These are phyloP conservation scores for Adenanthera pavonina DNA, from an alignment of 306 rosid genomes.

Conservation along the genomic window DNA sequence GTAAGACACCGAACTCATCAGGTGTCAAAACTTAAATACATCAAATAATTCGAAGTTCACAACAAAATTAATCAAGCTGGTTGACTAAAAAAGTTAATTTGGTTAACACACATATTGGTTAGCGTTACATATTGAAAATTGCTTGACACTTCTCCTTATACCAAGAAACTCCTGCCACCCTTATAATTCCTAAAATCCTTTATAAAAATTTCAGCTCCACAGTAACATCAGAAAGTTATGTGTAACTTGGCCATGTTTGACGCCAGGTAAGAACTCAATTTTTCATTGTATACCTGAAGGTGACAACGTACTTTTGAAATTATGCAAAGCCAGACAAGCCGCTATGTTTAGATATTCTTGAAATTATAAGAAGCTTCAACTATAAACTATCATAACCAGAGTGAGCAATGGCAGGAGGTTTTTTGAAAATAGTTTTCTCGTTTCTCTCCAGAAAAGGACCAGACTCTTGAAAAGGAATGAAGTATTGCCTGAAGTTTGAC, in stretches of 20 bases:
- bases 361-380: conserved; percentile 20
- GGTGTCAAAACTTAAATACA: neutral
- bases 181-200: neutral
- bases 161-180: neutral
- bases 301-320: neutral
- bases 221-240: conserved; percentile 5
- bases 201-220: conserved; percentile 17
- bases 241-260: conserved; percentile 9
- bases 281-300: conserved; percentile 18
- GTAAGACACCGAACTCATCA: conserved; percentile 23
- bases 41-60: conserved; percentile 24
- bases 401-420: conserved; percentile 10
- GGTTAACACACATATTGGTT: neutral
- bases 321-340: conserved; percentile 25
- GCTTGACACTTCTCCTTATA: conserved; percentile 9
- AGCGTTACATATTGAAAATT: neutral
- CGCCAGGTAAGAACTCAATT: conserved; percentile 12
- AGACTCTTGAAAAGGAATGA: conserved; percentile 37
- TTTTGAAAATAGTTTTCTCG: conserved; percentile 2
- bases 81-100: neutral
- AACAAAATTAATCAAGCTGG: conserved; percentile 7
- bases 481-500: conserved; percentile 65
- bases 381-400: neutral
- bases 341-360: neutral
- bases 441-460: conserved; percentile 20